Evolutionary conservation across 495 filamentous ascomycete species (phyloP).

Genomic region (Articulospora tetracladia): DNA sequence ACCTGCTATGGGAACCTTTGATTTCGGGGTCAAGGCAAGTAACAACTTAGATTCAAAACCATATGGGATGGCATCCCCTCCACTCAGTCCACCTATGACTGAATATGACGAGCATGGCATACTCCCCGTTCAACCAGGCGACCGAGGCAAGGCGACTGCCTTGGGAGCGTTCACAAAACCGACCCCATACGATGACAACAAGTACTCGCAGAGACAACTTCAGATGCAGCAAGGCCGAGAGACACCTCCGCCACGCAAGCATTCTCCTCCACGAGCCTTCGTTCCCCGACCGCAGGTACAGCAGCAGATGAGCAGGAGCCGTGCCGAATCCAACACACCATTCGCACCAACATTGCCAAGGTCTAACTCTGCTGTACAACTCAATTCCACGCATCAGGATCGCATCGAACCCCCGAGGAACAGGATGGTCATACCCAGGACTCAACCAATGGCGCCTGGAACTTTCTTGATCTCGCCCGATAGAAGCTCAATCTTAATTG

Average conservation of each 20-base stretch:
- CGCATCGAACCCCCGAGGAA: slow-evolving; percentile 11
- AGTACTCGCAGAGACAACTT: slow-evolving; percentile 76
- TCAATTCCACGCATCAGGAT: slow-evolving; percentile 15
- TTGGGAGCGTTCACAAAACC: slow-evolving; percentile 83
- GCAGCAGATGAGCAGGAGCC: slow-evolving; percentile 11
- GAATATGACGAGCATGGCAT: slow-evolving; percentile 58
- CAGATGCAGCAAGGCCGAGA: slow-evolving; percentile 70
- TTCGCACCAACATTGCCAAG: slow-evolving; percentile 18
- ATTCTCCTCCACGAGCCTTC: slow-evolving; percentile 22
- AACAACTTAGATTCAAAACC: slow-evolving; percentile 15
- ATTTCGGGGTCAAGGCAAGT: slow-evolving; percentile 14
- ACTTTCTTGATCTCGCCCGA: slow-evolving; percentile 32
- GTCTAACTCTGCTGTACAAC: slow-evolving; percentile 23
- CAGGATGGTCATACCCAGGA: slow-evolving; percentile 29
- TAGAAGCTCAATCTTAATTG: not conserved
- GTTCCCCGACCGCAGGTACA: slow-evolving; percentile 7
- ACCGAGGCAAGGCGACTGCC: slow-evolving; percentile 81
- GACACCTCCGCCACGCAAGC: slow-evolving; percentile 32
- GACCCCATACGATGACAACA: slow-evolving; percentile 72
- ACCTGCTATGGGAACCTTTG: slow-evolving; percentile 24
- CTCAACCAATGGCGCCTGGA: slow-evolving; percentile 30
- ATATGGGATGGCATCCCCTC: slow-evolving; percentile 48
- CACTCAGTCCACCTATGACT: slow-evolving; percentile 70
- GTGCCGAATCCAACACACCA: slow-evolving; percentile 23
- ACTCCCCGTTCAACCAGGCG: slow-evolving; percentile 66